phyloP scores from a whole-genome alignment of 352 stramenopile genomes.

The Phytopythium sindhum region DNA sequence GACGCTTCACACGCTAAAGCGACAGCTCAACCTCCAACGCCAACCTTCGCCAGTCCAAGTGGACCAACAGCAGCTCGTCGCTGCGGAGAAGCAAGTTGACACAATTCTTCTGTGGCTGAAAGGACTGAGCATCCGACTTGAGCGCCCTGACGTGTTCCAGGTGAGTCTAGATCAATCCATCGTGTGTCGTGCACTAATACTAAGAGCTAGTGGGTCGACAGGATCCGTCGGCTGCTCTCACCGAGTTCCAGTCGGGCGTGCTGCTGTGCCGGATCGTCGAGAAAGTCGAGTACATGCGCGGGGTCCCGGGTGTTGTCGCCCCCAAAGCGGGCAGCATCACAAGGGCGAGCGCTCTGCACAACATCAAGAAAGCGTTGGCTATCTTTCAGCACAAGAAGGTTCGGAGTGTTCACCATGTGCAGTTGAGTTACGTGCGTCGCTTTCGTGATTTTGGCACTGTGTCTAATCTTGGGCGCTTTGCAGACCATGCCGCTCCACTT shows the following conservation, averaged over 20 bases:
- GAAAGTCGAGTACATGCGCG: slow-evolving; percentile 64
- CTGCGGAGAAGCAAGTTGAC: background rate
- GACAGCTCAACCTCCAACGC: background rate
- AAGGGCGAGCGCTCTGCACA: slow-evolving; percentile 65
- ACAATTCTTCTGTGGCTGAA: slow-evolving; percentile 42
- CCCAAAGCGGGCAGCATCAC: slow-evolving; percentile 12
- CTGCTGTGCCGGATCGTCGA: slow-evolving; percentile 67
- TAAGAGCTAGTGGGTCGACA: slow-evolving; percentile 7
- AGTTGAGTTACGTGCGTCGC: background rate
- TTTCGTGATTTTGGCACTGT: no score
- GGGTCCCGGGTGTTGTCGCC: slow-evolving; percentile 32
- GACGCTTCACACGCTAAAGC: background rate
- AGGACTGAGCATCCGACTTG: slow-evolving; percentile 26
- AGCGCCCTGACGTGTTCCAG: slow-evolving; percentile 22
- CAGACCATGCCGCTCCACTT: slow-evolving; percentile 53
- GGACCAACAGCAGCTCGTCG: background rate
- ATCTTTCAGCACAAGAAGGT: slow-evolving; percentile 71
- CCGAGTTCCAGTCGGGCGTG: slow-evolving; percentile 56
- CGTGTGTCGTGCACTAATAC: no score
- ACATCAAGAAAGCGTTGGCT: slow-evolving; percentile 61
- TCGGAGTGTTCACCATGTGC: background rate
- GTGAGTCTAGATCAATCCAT: slow-evolving; percentile 14
- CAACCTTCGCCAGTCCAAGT: background rate
- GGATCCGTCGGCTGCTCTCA: slow-evolving; percentile 22
- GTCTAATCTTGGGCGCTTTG: no score